phyloP scores from a whole-genome alignment of 495 filamentous ascomycete genomes.

The Talaromyces stipitatus region DNA sequence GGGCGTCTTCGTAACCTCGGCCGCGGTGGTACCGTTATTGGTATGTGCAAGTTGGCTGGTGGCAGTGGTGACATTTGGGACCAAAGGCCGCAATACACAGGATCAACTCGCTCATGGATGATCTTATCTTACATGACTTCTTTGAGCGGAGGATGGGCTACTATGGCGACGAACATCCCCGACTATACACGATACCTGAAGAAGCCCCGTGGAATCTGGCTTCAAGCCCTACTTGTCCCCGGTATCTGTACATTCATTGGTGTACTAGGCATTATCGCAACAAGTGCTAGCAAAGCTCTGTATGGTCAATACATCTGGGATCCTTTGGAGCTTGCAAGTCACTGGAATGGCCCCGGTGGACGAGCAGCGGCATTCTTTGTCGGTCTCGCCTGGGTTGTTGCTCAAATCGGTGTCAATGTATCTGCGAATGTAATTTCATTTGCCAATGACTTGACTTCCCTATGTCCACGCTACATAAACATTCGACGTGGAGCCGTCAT shows the following conservation, averaged over 20 bases:
- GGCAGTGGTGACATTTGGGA: constrained; percentile 37
- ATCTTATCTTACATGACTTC: constrained; percentile 37
- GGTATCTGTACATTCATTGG: constrained; percentile 44
- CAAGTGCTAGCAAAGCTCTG: constrained; percentile 36
- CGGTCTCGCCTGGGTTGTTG: constrained; percentile 35
- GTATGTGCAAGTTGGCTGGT: constrained; percentile 16
- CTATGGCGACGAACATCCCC: constrained; percentile 42
- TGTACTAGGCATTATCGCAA: constrained; percentile 40
- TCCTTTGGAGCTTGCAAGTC: constrained; percentile 37
- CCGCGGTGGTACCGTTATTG: not conserved
- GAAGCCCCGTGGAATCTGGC: constrained; percentile 37
- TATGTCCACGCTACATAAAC: constrained; percentile 52
- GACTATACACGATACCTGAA: constrained; percentile 53
- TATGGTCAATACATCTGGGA: constrained; percentile 47
- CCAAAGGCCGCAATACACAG: constrained; percentile 29
- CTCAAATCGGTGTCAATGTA: constrained; percentile 49
- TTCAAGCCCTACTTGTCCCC: constrained; percentile 49
- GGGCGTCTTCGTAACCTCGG: constrained; percentile 26
- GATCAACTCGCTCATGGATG: constrained; percentile 30
- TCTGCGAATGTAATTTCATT: constrained; percentile 49
- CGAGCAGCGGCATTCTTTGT: constrained; percentile 50
- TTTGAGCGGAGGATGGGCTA: constrained; percentile 12
- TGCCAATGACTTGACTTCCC: constrained; percentile 50
- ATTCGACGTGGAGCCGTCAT: constrained; percentile 50
- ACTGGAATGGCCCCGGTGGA: constrained; percentile 36